Evolutionary conservation across 164 flowering plant species (phyloP).

Genomic region (Euptelea pleiosperma): DNA sequence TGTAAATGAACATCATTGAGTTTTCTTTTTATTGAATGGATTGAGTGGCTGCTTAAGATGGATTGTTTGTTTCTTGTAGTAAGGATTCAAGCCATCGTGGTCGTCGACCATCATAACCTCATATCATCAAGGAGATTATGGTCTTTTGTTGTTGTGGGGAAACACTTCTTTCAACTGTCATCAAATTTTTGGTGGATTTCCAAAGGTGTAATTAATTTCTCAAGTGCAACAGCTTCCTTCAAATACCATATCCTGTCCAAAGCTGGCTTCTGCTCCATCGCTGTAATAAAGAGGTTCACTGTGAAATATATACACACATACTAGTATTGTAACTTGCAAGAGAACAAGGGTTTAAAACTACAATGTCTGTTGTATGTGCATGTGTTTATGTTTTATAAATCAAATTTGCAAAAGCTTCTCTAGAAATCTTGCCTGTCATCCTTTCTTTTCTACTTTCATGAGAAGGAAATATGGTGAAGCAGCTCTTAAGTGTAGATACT

Average conservation of each 20-base stretch:
- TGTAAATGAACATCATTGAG: slow-evolving; percentile 7
- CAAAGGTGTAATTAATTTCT: slow-evolving; percentile 28
- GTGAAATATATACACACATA: too few species aligned
- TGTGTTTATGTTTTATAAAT: neutral
- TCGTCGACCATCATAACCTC: too few species aligned
- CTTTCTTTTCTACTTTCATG: slow-evolving; percentile 18
- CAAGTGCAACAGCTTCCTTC: slow-evolving; percentile 43
- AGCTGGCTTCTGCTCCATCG: slow-evolving; percentile 20
- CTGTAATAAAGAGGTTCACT: slow-evolving; percentile 10
- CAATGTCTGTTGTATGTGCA: too few species aligned
- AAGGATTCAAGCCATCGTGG: too few species aligned
- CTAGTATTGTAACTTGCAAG: too few species aligned
- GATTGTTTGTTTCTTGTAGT: too few species aligned
- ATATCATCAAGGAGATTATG: too few species aligned
- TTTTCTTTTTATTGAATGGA: slow-evolving; percentile 60
- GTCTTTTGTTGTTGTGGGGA: slow-evolving; percentile 68
- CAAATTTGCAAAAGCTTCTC: too few species aligned
- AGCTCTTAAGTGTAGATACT: slow-evolving; percentile 28
- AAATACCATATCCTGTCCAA: slow-evolving; percentile 21
- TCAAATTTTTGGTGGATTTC: slow-evolving; percentile 8
- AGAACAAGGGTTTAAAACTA: too few species aligned
- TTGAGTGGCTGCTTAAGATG: too few species aligned
- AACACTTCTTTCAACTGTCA: slow-evolving; percentile 6
- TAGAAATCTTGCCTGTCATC: slow-evolving; percentile 28
- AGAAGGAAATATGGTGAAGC: slow-evolving; percentile 39